phyloP scores from a whole-genome alignment of 2,329 filamentous ascomycete species.

The Dendrostoma leiphaemia region DNA sequence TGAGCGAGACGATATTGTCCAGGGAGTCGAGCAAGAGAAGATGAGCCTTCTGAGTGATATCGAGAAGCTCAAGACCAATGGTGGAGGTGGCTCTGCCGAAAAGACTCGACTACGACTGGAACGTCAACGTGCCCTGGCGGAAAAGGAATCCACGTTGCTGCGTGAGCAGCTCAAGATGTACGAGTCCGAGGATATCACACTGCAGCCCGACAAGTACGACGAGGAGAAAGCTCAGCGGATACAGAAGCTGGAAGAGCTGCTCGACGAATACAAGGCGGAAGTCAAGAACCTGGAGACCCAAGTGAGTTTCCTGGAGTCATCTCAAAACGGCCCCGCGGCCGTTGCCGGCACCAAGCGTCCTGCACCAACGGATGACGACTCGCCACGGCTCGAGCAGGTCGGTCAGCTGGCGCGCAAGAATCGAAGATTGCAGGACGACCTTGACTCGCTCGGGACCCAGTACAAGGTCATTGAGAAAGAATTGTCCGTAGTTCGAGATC shows the following conservation, averaged over 20 bases:
- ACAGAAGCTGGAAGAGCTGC: conserved; percentile 76
- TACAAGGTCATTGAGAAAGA: conserved; percentile 73
- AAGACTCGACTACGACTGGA: conserved; percentile 76
- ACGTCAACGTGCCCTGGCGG: conserved; percentile 77
- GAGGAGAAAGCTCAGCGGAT: conserved; percentile 72
- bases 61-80: conserved; percentile 61
- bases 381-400: conserved; percentile 61
- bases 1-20: conserved; percentile 75
- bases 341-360: conserved; percentile 61
- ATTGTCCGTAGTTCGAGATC: conserved; percentile 67
- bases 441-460: conserved; percentile 67
- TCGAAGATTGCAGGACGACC: conserved; percentile 76
- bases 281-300: conserved; percentile 72
- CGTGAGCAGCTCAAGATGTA: conserved; percentile 88
- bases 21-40: conserved; percentile 69
- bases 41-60: conserved; percentile 63
- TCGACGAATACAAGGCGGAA: conserved; percentile 84
- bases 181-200: conserved; percentile 82
- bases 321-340: conserved; percentile 31
- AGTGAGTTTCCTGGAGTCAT: conserved; percentile 62
- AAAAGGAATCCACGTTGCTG: conserved; percentile 92
- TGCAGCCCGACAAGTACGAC: conserved; percentile 78
- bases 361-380: conserved; percentile 56
- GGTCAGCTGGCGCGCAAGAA: conserved; percentile 86
- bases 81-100: conserved; percentile 51